Evolutionary conservation across 2,329 filamentous ascomycete species (phyloP).

Genomic region (Ascochyta clinopodiicola): DNA sequence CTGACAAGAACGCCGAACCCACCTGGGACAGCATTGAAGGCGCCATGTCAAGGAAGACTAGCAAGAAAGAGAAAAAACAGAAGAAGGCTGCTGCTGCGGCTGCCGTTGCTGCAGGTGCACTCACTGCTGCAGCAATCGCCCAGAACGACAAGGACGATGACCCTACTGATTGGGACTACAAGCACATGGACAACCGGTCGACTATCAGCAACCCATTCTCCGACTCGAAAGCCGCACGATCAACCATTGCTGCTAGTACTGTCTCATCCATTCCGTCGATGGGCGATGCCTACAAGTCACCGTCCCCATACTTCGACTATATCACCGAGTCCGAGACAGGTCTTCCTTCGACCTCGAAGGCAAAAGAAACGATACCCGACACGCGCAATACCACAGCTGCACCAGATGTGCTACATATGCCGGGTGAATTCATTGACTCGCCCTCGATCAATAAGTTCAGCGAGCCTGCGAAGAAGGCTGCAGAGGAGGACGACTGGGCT

Average conservation of each 20-base stretch:
- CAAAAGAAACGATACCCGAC: conserved; percentile 45
- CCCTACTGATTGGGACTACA: conserved; percentile 18
- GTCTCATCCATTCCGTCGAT: conserved; percentile 31
- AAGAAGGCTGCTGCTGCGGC: conserved; percentile 31
- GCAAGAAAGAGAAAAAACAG: conserved; percentile 44
- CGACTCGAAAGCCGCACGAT: conserved; percentile 32
- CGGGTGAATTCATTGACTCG: conserved; percentile 64
- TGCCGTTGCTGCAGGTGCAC: conserved; percentile 25
- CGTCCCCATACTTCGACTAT: conserved; percentile 51
- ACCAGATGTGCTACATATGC: conserved; percentile 66
- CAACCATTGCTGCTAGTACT: conserved; percentile 27
- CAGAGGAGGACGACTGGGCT: conserved; percentile 21
- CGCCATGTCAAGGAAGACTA: conserved; percentile 37
- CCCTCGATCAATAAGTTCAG: conserved; percentile 18
- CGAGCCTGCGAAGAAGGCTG: conserved; percentile 41
- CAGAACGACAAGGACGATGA: conserved; percentile 26
- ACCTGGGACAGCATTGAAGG: conserved; percentile 29
- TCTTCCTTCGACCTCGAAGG: conserved; percentile 7
- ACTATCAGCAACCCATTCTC: conserved; percentile 39
- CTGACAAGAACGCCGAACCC: conserved; percentile 33
- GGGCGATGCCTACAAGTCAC: conserved; percentile 36
- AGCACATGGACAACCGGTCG: conserved; percentile 26
- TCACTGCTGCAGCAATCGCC: conserved; percentile 28
- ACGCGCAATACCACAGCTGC: conserved; percentile 53
- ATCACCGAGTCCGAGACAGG: conserved; percentile 50